These are phyloP conservation scores for Begonia peltatifolia DNA, from an alignment of 306 rosid species.

Conservation along the genomic window DNA sequence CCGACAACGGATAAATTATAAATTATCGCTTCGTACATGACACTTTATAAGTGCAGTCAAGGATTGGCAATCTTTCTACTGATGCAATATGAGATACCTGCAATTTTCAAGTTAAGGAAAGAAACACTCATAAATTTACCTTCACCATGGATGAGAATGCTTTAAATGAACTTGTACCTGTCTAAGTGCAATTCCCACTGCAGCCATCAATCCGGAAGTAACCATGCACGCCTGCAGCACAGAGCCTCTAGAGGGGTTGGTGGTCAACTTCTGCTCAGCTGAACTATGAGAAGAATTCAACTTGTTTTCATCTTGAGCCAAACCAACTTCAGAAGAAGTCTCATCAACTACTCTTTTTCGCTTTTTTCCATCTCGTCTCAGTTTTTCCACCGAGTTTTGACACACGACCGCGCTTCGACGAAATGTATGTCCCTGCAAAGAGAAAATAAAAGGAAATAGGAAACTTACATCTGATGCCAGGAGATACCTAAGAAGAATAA, in stretches of 20 bases:
- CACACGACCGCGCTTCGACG: slow-evolving; percentile 37
- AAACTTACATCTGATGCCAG: not conserved
- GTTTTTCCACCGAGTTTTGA: slow-evolving; percentile 37
- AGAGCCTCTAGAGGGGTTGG: slow-evolving; percentile 37
- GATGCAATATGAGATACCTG: slow-evolving; percentile 74
- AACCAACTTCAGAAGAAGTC: slow-evolving; percentile 24
- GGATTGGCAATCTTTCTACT: slow-evolving; percentile 56
- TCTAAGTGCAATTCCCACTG: slow-evolving; percentile 48
- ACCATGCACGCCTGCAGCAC: slow-evolving; percentile 75
- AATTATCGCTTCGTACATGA: slow-evolving; percentile 41
- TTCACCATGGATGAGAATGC: too few relatives aligned
- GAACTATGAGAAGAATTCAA: slow-evolving; percentile 22
- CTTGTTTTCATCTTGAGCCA: slow-evolving; percentile 25
- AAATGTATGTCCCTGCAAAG: slow-evolving; percentile 23
- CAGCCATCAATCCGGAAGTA: slow-evolving; percentile 67
- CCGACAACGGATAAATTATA: slow-evolving; percentile 4
- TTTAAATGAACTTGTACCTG: slow-evolving; percentile 28
- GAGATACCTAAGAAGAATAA: slow-evolving; percentile 1
- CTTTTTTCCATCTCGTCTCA: slow-evolving; percentile 20
- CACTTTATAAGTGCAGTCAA: slow-evolving; percentile 62
- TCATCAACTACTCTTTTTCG: slow-evolving; percentile 15
- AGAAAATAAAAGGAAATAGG: not conserved
- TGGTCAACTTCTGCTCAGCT: slow-evolving; percentile 17
- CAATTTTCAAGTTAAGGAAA: slow-evolving; percentile 9
- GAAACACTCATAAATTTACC: too few relatives aligned